Evolutionary conservation across 1,284 basidiomycete genomes (phyloP).

Genomic region (Erythrobasidium hasegawianum): DNA sequence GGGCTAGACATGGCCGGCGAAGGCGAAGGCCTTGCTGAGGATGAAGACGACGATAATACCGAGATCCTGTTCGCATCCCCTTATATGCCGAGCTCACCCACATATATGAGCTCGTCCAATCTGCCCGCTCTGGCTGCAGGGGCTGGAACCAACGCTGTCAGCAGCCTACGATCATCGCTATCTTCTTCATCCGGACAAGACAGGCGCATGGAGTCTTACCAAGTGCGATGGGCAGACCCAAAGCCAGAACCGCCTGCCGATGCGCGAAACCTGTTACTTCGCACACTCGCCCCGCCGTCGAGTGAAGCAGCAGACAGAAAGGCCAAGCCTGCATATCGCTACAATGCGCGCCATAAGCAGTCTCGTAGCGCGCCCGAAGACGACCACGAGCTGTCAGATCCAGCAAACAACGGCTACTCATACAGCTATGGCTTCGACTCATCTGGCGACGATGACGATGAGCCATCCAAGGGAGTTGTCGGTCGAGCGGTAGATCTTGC

Average conservation of each 20-base stretch:
- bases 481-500: conserved; percentile 19
- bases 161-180: not conserved
- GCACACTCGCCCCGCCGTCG: conserved; percentile 8
- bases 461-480: conserved; percentile 14
- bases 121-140: conserved; percentile 1
- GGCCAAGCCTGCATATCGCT: not conserved
- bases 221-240: conserved; percentile 12
- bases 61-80: conserved; percentile 25
- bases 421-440: conserved; percentile 24
- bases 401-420: conserved; percentile 32
- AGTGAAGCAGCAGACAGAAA: not conserved
- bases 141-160: not conserved
- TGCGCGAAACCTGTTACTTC: not conserved
- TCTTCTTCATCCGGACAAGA: not conserved
- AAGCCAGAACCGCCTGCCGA: not conserved
- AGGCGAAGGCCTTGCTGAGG: not conserved
- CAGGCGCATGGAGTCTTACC: not conserved
- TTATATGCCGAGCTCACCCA: conserved; percentile 33
- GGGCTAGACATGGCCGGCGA: not conserved
- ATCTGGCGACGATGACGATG: conserved; percentile 23
- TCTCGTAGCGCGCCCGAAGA: not conserved
- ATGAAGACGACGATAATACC: conserved; percentile 3
- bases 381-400: conserved; percentile 29
- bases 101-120: conserved; percentile 11
- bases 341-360: not conserved